Percentiles rank a stretch among this genome's conserved stretches.
Evolutionary conservation across 192 early-diverging fungal species (phyloP).

Genomic region (Entomortierella chlamydospora): DNA sequence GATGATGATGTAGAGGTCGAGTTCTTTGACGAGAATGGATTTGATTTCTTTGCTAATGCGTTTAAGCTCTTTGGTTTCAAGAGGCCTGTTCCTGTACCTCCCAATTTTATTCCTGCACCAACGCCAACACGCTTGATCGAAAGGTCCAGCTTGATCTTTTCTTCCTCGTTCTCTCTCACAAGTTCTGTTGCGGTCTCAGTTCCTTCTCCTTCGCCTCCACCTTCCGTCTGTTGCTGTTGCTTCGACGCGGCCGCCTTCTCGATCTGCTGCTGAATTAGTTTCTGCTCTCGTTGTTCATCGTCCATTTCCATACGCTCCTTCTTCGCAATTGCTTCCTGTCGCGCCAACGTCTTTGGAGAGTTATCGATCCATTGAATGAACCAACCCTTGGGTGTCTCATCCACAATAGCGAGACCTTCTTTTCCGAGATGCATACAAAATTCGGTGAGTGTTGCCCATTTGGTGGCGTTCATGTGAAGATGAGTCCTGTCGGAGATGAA

Average conservation of each 20-base stretch:
- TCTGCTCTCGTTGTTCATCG: slow-evolving; percentile 88
- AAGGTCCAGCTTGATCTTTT: slow-evolving; percentile 81
- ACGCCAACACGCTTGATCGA: slow-evolving; percentile 59
- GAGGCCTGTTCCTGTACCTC: slow-evolving; percentile 12
- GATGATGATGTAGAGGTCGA: slow-evolving; percentile 18
- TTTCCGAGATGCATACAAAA: slow-evolving; percentile 90
- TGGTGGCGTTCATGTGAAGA: slow-evolving; percentile 96
- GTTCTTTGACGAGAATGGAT: slow-evolving; percentile 42
- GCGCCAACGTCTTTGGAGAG: slow-evolving; percentile 86
- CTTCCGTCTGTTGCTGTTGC: slow-evolving; percentile 45
- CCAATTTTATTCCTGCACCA: slow-evolving; percentile 16
- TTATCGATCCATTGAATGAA: slow-evolving; percentile 93
- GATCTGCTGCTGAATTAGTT: slow-evolving; percentile 85
- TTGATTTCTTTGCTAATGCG: slow-evolving; percentile 41
- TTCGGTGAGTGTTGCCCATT: slow-evolving; percentile 90
- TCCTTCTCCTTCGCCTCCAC: slow-evolving; percentile 24
- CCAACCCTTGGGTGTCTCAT: slow-evolving; percentile 93
- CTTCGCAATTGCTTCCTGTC: slow-evolving; percentile 81
- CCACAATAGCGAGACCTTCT: slow-evolving; percentile 85
- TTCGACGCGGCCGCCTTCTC: slow-evolving; percentile 65
- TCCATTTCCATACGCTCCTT: slow-evolving; percentile 85
- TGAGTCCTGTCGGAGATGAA: slow-evolving; percentile 92
- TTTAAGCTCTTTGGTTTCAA: slow-evolving; percentile 45
- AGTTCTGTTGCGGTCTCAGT: slow-evolving; percentile 6
- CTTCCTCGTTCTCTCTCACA: slow-evolving; percentile 37